These are phyloP conservation scores for Chenopodium berlandieri DNA, from an alignment of 148 eudicot genomes.

Conservation along the genomic window DNA sequence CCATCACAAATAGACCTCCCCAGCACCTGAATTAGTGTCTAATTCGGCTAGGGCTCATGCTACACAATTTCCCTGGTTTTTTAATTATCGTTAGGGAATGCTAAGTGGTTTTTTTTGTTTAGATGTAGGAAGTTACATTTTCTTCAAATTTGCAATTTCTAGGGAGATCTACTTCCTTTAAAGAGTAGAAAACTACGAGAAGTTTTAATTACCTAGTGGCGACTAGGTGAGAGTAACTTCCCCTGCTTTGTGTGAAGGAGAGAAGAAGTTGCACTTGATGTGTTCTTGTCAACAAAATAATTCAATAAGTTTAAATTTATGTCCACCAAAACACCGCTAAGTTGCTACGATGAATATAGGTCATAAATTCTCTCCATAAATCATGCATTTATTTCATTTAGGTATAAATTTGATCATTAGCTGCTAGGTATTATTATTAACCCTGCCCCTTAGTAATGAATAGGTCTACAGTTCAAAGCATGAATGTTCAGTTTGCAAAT, in stretches of 20 bases:
- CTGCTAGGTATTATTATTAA: neutral
- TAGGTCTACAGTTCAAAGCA: neutral
- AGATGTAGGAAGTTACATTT: neutral
- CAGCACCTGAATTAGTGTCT: neutral
- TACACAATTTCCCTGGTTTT: too few species aligned
- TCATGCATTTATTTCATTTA: neutral
- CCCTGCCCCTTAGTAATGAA: neutral
- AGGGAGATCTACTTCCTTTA: neutral
- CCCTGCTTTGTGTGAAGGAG: neutral
- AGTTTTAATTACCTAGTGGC: neutral
- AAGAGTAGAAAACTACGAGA: neutral
- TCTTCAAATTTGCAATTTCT: neutral
- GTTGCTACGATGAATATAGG: neutral
- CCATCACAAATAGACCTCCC: neutral
- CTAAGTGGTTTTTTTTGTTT: neutral
- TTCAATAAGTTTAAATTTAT: neutral
- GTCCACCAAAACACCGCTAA: neutral
- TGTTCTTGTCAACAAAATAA: neutral
- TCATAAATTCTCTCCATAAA: neutral
- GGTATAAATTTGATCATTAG: neutral
- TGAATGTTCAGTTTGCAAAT: neutral
- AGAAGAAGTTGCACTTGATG: neutral
- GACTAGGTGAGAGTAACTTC: neutral
- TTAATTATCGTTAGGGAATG: neutral
- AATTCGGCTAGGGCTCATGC: neutral